Evolutionary conservation across 2,329 filamentous ascomycete genomes (phyloP), one percentile per base, ranked within the genome.

Genomic region (Cladosporium cucumerinum): DNA sequence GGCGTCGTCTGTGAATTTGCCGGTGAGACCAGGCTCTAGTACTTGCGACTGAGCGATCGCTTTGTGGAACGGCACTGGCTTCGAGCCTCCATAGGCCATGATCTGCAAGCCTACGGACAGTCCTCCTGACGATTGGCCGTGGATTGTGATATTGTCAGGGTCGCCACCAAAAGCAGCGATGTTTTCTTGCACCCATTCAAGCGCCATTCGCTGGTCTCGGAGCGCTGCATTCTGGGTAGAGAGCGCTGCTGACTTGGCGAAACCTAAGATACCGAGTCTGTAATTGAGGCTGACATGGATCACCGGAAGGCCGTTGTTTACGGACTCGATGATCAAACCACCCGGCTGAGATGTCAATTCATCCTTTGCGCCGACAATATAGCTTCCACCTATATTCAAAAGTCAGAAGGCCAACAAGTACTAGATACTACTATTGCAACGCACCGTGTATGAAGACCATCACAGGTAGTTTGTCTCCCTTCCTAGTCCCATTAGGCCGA

Each of bases 11-110:
- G 80, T 82, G 68, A 82, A 82, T 66, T 81, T 82, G 0, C 78
- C 71, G 14, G 70, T 71, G 49, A 72, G 82, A 2, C 82, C 83
- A 1, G 81, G 82, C 70, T 86, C 85, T 2, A 85, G 78, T 1
- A 79, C 78, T 66, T 82, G 81, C 65, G 78, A 82, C 66, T 83
- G 73, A 60, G 78, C 79, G 43, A 84, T 82, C 5, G 72, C 80
- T 58, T 78, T 77, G 26, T 80, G 78, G 69, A 84, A 85, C 0
- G 80, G 79, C 10, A 76, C 75, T 0, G 78, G 78, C 61, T 79
- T 78, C 26, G 67, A 75, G 21, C 74, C 80, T 16, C 81, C 82
- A 64, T 81, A 83, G 1, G 82, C 80, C 67, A 84, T 74, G n/a
- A 82, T 78, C 61, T 84, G 82, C 71, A 83, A 67, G 14, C 71